Evolutionary conservation across 179 eudicot genomes (phyloP).

Genomic region (Patellifolia procumbens): DNA sequence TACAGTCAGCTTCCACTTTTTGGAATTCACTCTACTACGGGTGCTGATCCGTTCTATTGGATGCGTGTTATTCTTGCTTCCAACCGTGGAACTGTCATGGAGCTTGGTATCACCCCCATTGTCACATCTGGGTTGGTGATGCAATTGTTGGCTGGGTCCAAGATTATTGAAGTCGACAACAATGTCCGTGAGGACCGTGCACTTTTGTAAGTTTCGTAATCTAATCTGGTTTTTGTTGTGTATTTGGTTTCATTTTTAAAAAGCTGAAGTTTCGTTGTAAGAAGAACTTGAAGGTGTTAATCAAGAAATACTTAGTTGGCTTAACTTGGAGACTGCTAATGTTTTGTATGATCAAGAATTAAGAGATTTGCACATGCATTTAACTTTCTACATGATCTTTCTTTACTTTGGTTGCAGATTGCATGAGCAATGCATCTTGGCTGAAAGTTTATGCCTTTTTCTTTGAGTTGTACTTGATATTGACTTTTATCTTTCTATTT

Average conservation of each 20-base stretch:
- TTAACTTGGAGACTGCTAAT: too few relatives aligned
- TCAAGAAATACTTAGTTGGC: too few relatives aligned
- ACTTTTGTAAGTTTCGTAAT: slow-evolving; percentile 52
- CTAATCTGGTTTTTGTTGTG: background rate
- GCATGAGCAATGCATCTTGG: background rate
- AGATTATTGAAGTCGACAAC: slow-evolving; percentile 86
- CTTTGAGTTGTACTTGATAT: background rate
- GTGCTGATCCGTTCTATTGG: slow-evolving; percentile 85
- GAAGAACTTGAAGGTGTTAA: too few relatives aligned
- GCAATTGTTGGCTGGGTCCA: slow-evolving; percentile 86
- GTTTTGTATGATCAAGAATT: too few relatives aligned
- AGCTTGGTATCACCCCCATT: slow-evolving; percentile 87
- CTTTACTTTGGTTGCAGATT: background rate
- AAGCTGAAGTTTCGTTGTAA: too few relatives aligned
- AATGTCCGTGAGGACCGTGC: slow-evolving; percentile 88
- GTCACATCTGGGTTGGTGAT: slow-evolving; percentile 85
- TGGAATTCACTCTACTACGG: slow-evolving; percentile 83
- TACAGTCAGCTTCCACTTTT: slow-evolving; percentile 89
- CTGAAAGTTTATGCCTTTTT: background rate
- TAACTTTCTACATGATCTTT: too few relatives aligned
- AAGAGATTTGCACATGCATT: too few relatives aligned
- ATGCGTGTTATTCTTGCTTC: slow-evolving; percentile 91
- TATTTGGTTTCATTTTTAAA: too few relatives aligned
- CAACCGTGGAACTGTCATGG: slow-evolving; percentile 86
- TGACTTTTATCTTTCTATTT: background rate